Conservation (phyloP, 805 yeast species). For the Clavispora phyllophila region DNA sequence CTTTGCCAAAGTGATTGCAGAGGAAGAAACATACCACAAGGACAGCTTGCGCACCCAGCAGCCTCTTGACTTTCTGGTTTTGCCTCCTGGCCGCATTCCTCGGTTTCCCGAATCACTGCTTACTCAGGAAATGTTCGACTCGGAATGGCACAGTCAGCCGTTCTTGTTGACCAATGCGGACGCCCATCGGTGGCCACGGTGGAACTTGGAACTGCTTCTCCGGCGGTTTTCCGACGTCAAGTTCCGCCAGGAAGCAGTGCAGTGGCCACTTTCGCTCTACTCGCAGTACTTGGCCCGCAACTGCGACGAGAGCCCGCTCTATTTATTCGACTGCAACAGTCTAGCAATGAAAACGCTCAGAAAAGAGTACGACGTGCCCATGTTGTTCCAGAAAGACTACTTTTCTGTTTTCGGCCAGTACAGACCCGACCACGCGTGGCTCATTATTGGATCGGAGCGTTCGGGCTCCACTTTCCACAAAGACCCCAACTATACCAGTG, state of each 20-base stretch:
- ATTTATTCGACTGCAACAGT: slow-evolving; percentile 77
- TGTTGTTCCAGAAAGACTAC: slow-evolving; percentile 52
- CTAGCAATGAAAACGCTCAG: slow-evolving; percentile 56
- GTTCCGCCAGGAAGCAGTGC: slow-evolving; percentile 82
- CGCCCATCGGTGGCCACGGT: slow-evolving; percentile 53
- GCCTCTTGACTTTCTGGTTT: slow-evolving; percentile 6
- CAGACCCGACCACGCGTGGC: slow-evolving; percentile 91
- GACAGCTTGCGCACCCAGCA: slow-evolving; percentile 11
- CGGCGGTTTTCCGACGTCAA: slow-evolving; percentile 51
- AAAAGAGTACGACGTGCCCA: slow-evolving; percentile 51
- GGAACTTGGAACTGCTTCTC: slow-evolving; percentile 51
- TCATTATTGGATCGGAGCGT: slow-evolving; percentile 75
- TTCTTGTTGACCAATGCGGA: slow-evolving; percentile 47
- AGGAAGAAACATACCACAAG: slow-evolving; percentile 34
- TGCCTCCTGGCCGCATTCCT: slow-evolving; percentile 43
- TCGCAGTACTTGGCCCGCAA: slow-evolving; percentile 56
- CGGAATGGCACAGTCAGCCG: slow-evolving; percentile 49
- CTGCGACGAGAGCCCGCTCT: slow-evolving; percentile 78
- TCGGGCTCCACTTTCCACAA: slow-evolving; percentile 91
- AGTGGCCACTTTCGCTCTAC: slow-evolving; percentile 67
- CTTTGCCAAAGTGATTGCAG: slow-evolving; percentile 45
- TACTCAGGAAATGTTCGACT: slow-evolving; percentile 42
- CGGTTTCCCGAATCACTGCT: slow-evolving; percentile 45
- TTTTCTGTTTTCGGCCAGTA: slow-evolving; percentile 56
- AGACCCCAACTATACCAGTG: slow-evolving; percentile 86